Percentiles rank a stretch among this genome's conserved stretches.
These are phyloP conservation scores for Apiospora pterosperma DNA, from an alignment of 2,329 filamentous ascomycete genomes.

Conservation along the genomic window DNA sequence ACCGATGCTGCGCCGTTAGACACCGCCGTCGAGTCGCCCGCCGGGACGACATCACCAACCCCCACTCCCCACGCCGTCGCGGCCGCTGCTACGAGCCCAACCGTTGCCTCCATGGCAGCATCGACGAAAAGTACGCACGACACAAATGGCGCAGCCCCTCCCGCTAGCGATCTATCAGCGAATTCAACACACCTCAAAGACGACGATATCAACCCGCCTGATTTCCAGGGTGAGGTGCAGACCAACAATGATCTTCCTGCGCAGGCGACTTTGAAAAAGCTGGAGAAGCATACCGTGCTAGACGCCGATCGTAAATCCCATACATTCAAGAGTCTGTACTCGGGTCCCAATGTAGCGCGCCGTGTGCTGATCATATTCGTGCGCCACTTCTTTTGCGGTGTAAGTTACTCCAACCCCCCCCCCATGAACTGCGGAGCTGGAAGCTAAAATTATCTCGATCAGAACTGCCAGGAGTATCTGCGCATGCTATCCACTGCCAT, in stretches of 20 bases:
- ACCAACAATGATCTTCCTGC: slow-evolving; percentile 55
- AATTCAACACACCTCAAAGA: slow-evolving; percentile 14
- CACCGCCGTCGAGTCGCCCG: background rate
- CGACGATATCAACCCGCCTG: slow-evolving; percentile 39
- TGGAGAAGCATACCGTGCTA: slow-evolving; percentile 56
- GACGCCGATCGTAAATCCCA: slow-evolving; percentile 58
- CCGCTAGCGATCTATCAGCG: background rate
- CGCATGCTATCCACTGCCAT: slow-evolving; percentile 58
- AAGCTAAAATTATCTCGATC: background rate
- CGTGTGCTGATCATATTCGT: slow-evolving; percentile 70
- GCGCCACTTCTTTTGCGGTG: slow-evolving; percentile 77
- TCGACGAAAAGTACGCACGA: background rate
- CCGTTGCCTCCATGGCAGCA: background rate
- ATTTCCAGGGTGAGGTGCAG: slow-evolving; percentile 54
- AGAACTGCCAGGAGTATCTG: slow-evolving; percentile 77
- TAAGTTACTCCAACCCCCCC: slow-evolving; percentile 38
- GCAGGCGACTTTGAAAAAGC: slow-evolving; percentile 42
- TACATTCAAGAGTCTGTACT: slow-evolving; percentile 62
- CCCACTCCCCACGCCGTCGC: background rate
- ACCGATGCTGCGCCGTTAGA: background rate
- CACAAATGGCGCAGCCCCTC: background rate
- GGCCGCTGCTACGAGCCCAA: background rate
- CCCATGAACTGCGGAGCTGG: background rate
- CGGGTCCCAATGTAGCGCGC: slow-evolving; percentile 47
- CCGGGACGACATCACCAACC: background rate